These are phyloP conservation scores for Platanthera guangdongensis DNA, from an alignment of 106 monocot genomes.

Conservation along the genomic window DNA sequence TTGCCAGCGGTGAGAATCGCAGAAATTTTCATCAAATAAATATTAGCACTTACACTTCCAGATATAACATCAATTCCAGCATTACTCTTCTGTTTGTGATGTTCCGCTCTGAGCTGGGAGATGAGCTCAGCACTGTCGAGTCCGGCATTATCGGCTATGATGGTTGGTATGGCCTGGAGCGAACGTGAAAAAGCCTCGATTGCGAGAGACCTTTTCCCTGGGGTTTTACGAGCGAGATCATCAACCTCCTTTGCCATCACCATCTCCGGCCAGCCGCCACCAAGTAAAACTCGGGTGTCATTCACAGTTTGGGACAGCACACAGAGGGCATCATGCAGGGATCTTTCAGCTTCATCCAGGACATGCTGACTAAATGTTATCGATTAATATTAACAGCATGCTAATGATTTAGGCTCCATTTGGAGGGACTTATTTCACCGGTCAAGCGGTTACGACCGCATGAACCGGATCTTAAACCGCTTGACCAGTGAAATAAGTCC, in stretches of 20 bases:
- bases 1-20: no score
- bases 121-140: slow-evolving; percentile 90
- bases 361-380: slow-evolving; percentile 59
- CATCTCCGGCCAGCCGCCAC: slow-evolving; percentile 99
- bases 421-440: no score
- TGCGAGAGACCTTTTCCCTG: slow-evolving; percentile 93
- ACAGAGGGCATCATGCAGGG: slow-evolving; percentile 91
- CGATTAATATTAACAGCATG: background rate
- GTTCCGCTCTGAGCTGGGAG: slow-evolving; percentile 90
- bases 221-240: slow-evolving; percentile 76
- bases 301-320: slow-evolving; percentile 94
- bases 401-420: background rate
- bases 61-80: slow-evolving; percentile 85
- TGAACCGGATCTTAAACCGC: no score
- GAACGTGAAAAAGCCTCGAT: slow-evolving; percentile 92
- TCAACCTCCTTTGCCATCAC: slow-evolving; percentile 88
- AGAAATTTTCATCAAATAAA: background rate
- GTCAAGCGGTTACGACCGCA: no score
- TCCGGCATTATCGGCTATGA: slow-evolving; percentile 93
- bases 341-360: slow-evolving; percentile 95
- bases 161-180: slow-evolving; percentile 78
- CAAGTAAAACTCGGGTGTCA: slow-evolving; percentile 77
- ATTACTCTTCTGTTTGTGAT: slow-evolving; percentile 58
- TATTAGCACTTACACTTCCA: slow-evolving; percentile 48
- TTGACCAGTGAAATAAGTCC: no score